Base-by-base conservation (phyloP, 345 rosid genomes). In the Atalantia buxifolia region DNA sequence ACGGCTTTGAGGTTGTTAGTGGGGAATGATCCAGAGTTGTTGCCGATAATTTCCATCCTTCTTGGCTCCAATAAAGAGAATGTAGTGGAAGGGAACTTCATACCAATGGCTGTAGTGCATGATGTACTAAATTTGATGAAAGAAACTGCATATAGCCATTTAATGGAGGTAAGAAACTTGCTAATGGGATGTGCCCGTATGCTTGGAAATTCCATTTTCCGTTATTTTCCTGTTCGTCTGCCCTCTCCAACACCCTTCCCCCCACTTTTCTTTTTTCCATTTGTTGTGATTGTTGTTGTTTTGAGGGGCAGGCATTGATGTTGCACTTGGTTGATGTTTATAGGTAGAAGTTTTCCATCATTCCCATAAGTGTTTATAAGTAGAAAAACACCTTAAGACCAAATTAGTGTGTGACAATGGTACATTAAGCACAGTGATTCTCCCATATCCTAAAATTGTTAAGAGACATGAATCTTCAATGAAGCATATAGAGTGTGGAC, bases 61-160 rank as follows among this genome's bases (percentile, higher is more conserved):
- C 89, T 96, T 64, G 87, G 94, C 71, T 87, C 89, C 86, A 82
- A 84, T 77, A 81, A 83, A 55, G 85, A 85, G 75, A 79, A 71
- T 79, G 38, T 72, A 48, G 82, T 21, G 33, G 91, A 89, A 60
- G 91, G 88, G 69, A 69, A 76, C 75, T 78, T 78, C 80, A 77
- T 90, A 77, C 90, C 89, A 66, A 70, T 40, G 65, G 72, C 75
- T 64, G 78, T 68, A 45, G 87, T 85, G 56, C 71, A 75, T 75
- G 84, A 82, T 66, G 63, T 92, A 59, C 57, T 89, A 78, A 85
- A 88, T 77, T 81, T 85, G 69, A 78, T 89, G 92, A 88, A 88
- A 83, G 97, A 94, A 86, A 88, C 91, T 83, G 92, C 99, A 21
- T 94, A 80, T 81, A 94, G 98, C 84, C 98, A 86, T 86, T 83